These are phyloP conservation scores for Porphyridium purpureum DNA, from an alignment of 23 red algal genomes.

Conservation along the genomic window DNA sequence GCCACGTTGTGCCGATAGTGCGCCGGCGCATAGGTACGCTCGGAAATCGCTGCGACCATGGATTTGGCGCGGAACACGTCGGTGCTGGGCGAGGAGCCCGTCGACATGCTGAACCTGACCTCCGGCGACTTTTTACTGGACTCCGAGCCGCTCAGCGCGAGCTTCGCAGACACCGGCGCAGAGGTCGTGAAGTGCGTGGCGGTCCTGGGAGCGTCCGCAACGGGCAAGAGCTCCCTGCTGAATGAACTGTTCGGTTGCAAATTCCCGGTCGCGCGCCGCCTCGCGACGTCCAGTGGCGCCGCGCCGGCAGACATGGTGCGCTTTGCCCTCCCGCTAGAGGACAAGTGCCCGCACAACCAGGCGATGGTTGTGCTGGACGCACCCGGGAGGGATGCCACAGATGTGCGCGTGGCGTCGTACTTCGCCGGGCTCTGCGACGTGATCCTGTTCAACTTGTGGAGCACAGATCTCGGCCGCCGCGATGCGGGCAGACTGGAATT, in stretches of 20 bases:
- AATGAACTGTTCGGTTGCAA: slow-evolving; percentile 18
- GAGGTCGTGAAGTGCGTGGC: too few relatives aligned
- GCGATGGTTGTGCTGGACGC: slow-evolving; percentile 34
- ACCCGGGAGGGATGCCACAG: slow-evolving; percentile 8
- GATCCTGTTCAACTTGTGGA: slow-evolving; percentile 70
- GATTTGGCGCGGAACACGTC: too few relatives aligned
- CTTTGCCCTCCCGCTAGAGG: slow-evolving; percentile 11
- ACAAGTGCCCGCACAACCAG: slow-evolving; percentile 30
- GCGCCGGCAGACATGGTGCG: too few relatives aligned
- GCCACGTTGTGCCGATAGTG: too few relatives aligned
- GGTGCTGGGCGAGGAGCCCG: too few relatives aligned
- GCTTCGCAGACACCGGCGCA: too few relatives aligned
- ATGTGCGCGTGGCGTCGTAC: slow-evolving; percentile 48
- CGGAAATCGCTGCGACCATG: too few relatives aligned
- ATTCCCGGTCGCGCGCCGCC: slow-evolving; percentile 19
- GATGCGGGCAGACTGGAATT: slow-evolving; percentile 68
- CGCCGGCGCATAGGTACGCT: too few relatives aligned
- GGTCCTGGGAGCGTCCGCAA: slow-evolving; percentile 20
- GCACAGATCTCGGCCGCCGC: slow-evolving; percentile 61
- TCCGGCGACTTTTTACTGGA: too few relatives aligned
- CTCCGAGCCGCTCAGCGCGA: too few relatives aligned
- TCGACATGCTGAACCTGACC: too few relatives aligned
- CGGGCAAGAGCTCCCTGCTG: slow-evolving; percentile 32
- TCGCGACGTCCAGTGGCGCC: too few relatives aligned
- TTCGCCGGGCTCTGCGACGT: slow-evolving; percentile 44